These are phyloP conservation scores for Epichloe brachyelytri DNA, from an alignment of 2,329 filamentous ascomycete genomes.

Conservation along the genomic window DNA sequence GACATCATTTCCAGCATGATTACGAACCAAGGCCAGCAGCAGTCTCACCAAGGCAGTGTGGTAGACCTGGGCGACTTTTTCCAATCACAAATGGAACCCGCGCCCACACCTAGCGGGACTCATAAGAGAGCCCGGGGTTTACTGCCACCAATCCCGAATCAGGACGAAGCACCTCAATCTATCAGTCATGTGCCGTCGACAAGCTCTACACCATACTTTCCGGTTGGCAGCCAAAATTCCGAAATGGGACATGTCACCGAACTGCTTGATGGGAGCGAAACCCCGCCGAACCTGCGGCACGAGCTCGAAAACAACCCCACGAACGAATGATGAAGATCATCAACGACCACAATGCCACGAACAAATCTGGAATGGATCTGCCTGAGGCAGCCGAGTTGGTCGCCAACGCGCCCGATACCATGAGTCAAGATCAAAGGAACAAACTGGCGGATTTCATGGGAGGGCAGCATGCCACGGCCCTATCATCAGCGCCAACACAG, in stretches of 20 bases:
- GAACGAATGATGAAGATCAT: slow-evolving; percentile 54
- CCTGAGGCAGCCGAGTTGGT: slow-evolving; percentile 38
- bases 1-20: slow-evolving; percentile 74
- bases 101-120: slow-evolving; percentile 25
- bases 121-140: slow-evolving; percentile 41
- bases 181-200: slow-evolving; percentile 17
- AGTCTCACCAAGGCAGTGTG: slow-evolving; percentile 40
- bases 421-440: slow-evolving; percentile 44
- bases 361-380: slow-evolving; percentile 34
- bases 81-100: slow-evolving; percentile 29
- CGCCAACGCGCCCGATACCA: slow-evolving; percentile 39
- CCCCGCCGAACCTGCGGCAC: slow-evolving; percentile 38
- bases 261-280: slow-evolving; percentile 40
- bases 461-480: slow-evolving; percentile 20
- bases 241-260: slow-evolving; percentile 47
- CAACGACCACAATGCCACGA: slow-evolving; percentile 48
- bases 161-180: slow-evolving; percentile 15
- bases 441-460: slow-evolving; percentile 49
- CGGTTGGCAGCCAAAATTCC: slow-evolving; percentile 20
- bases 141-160: slow-evolving; percentile 39
- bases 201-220: slow-evolving; percentile 16
- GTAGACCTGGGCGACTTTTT: slow-evolving; percentile 49
- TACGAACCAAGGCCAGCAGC: slow-evolving; percentile 36
- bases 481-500: slow-evolving; percentile 10
- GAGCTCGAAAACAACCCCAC: slow-evolving; percentile 44